A percentile compares a stretch with the other conserved stretches of the same genome.
Conservation (phyloP, 1,284 basidiomycete species). For the Cutaneotrichosporon cyanovorans region DNA sequence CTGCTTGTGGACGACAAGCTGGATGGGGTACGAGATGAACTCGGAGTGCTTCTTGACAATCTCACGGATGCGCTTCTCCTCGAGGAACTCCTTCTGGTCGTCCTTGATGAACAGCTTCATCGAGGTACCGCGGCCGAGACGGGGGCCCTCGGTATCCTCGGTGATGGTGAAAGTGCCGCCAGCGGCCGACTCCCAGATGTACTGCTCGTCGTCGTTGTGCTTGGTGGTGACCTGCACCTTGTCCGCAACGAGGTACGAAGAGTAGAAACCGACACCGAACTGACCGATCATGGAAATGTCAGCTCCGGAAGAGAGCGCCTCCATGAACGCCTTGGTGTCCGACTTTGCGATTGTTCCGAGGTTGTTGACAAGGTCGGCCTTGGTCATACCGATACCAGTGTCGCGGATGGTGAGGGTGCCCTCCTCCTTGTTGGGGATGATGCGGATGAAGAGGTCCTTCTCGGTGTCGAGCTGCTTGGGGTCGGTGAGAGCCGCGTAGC, state of each 20-base stretch:
- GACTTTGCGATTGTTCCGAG: constrained; percentile 96
- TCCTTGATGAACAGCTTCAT: constrained; percentile 96
- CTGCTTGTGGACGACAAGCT: constrained; percentile 97
- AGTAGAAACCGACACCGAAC: constrained; percentile 98
- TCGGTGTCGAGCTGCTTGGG: constrained; percentile 74
- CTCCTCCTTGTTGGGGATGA: constrained; percentile 92
- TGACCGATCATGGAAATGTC: constrained; percentile 71
- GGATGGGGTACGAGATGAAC: constrained; percentile 99
- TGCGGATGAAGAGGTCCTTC: constrained; percentile 87
- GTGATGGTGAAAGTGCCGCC: constrained; percentile 99
- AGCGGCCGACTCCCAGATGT: constrained; percentile 99
- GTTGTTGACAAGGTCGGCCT: constrained; percentile 58
- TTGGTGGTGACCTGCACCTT: constrained; percentile 97
- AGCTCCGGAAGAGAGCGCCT: constrained; percentile 79
- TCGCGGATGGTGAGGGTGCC: constrained; percentile 88
- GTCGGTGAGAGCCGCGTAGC: constrained; percentile 80
- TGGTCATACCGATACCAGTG: constrained; percentile 98
- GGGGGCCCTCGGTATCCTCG: constrained; percentile 77
- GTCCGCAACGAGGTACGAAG: constrained; percentile 97
- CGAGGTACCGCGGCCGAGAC: constrained; percentile 90
- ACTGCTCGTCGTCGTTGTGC: constrained; percentile 99
- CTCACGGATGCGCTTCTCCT: constrained; percentile 99
- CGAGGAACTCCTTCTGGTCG: constrained; percentile 96
- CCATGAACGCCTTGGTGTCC: constrained; percentile 78
- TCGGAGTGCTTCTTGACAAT: constrained; percentile 99